Base-by-base conservation (phyloP, 352 stramenopile species). In the Globisporangium nodosum region DNA sequence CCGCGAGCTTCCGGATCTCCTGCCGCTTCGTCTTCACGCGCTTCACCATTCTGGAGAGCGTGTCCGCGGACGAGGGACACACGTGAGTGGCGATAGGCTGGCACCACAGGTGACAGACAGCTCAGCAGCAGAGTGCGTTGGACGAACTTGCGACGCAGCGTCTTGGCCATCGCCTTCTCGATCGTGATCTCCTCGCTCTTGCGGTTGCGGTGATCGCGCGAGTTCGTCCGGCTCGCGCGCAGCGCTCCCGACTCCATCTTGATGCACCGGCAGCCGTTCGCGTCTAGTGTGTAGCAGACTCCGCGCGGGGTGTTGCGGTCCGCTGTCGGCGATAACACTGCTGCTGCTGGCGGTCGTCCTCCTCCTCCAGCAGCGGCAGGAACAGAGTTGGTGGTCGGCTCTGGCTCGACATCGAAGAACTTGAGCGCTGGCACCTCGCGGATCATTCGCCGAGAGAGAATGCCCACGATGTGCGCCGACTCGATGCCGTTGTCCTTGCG, bases 251-350 rank as follows among this genome's bases (percentile, higher is more conserved):
- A 82, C 49, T 87, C 69, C 73, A 89, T 88, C 49, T 92, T 92
- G 63, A 88, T 87, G 16, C 70, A 66, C 1, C 83, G 76, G 18
- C 78, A 88, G 2, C 83, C 83, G 47, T 71, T 72, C 0, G 68
- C 56, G 43, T 89, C 76, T 6, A 90, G 53, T 24, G 78, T 90
- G 52, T 92, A 92, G 66, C 83, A 92, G 5, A 92, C 80, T 1
- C 83, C 83, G 27, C 74, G 69, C 3, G 76, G 76, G 0, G 57
- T 81, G 1, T 62, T 52, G 24, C 65, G 58, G 2, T 46, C 46
- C 4, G 52, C 31, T 0, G 30, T 11, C 0, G 20, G 40, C 18
- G 40, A 5, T 13, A n/a, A 46, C 40, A n/a, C 27, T 3, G 53
- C n/a, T 3, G 51, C n/a, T 18, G 63, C 5, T 20, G 51, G 40